Evolutionary conservation across 805 yeast genomes (phyloP).

Genomic region (Yamadazyma insecticola): DNA sequence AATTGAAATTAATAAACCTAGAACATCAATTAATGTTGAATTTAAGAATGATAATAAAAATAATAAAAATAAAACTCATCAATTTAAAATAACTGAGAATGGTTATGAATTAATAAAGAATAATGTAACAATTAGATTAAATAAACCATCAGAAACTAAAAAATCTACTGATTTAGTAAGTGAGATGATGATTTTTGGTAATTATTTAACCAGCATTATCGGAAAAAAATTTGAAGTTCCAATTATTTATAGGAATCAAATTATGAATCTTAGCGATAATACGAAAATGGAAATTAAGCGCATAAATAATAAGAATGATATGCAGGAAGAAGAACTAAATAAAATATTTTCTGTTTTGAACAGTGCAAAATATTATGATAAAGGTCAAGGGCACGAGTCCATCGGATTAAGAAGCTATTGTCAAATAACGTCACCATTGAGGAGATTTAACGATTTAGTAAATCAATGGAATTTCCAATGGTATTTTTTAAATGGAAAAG

Average conservation of each 20-base stretch:
- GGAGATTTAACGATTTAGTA: constrained; percentile 76
- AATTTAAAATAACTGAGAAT: constrained; percentile 3
- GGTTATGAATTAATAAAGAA: constrained; percentile 15
- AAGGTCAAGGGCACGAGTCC: constrained; percentile 51
- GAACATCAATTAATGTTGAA: constrained; percentile 2
- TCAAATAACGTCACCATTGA: constrained; percentile 83
- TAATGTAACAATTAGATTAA: constrained; percentile 13
- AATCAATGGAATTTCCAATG: constrained; percentile 68
- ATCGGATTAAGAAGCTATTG: constrained; percentile 61
- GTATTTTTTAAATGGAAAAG: constrained; percentile 9
- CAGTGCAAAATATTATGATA: constrained; percentile 47
- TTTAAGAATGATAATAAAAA: neutral
- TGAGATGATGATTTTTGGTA: constrained; percentile 80
- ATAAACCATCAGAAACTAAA: constrained; percentile 16
- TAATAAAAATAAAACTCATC: neutral
- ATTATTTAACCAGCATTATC: constrained; percentile 51
- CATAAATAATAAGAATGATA: constrained; percentile 32
- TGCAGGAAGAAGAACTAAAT: no score
- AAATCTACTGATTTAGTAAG: constrained; percentile 66
- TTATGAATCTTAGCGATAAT: constrained; percentile 19
- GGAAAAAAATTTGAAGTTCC: constrained; percentile 43
- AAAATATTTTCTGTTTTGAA: constrained; percentile 44
- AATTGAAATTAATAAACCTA: constrained; percentile 8
- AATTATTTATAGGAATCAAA: constrained; percentile 45
- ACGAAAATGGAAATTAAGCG: constrained; percentile 23